Conservation (phyloP, 176 grass and related monocot species). For the Zizania latifolia region DNA sequence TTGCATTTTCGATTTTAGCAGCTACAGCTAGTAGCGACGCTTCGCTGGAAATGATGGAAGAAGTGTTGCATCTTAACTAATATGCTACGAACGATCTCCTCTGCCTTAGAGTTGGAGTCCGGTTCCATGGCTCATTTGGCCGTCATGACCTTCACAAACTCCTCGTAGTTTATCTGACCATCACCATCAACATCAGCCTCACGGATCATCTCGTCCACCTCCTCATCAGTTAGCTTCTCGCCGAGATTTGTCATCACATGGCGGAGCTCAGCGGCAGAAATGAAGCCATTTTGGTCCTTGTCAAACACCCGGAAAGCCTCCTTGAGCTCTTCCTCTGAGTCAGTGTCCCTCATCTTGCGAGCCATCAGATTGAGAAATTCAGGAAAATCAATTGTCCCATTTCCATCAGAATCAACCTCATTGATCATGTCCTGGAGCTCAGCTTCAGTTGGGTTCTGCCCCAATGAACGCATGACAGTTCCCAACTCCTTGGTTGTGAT, state of each 20-base stretch:
- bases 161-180: constrained; percentile 93
- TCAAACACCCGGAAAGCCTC: constrained; percentile 93
- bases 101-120: not conserved
- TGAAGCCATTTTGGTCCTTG: constrained; percentile 94
- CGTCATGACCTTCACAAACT: constrained; percentile 97
- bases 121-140: constrained; percentile 51
- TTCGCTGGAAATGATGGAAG: constrained; percentile 29
- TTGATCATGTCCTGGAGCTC: constrained; percentile 98
- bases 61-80: constrained; percentile 30
- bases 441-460: constrained; percentile 90
- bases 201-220: constrained; percentile 89
- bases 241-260: constrained; percentile 93
- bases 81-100: constrained; percentile 40
- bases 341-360: constrained; percentile 95
- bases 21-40: constrained; percentile 52
- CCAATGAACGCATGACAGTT: constrained; percentile 84
- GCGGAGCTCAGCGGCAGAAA: constrained; percentile 81
- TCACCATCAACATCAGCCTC: constrained; percentile 90
- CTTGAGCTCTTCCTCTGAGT: constrained; percentile 91
- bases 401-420: constrained; percentile 83
- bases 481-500: constrained; percentile 96
- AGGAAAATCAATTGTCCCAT: constrained; percentile 83
- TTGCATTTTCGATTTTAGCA: constrained; percentile 14
- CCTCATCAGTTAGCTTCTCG: constrained; percentile 84
- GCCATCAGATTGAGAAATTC: constrained; percentile 94